phyloP scores from a whole-genome alignment of 352 stramenopile species.

The Thalassiosira hispida region DNA sequence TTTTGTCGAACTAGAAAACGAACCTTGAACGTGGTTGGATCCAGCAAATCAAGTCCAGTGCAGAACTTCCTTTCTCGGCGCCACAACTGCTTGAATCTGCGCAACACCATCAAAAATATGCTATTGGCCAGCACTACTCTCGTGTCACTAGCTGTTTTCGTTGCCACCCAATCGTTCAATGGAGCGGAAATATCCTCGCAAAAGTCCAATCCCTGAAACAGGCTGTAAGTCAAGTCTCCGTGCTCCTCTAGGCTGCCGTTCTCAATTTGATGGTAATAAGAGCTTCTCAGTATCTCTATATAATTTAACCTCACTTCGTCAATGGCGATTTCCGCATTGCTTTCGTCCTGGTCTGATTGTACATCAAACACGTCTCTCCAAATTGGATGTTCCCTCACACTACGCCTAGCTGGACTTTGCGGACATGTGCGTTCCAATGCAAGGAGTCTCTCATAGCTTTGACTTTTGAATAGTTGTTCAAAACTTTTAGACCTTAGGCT shows the following conservation, averaged over 20 bases:
- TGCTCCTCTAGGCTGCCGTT: slow-evolving; percentile 52
- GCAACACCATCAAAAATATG: slow-evolving; percentile 5
- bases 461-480: too few relatives aligned
- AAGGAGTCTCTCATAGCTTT: too few relatives aligned
- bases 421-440: too few relatives aligned
- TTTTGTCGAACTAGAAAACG: slow-evolving; percentile 7
- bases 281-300: slow-evolving; percentile 54
- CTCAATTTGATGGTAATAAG: slow-evolving; percentile 56
- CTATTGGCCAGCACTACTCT: slow-evolving; percentile 14
- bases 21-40: neutral
- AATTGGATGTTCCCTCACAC: too few relatives aligned
- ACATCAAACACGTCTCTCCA: too few relatives aligned
- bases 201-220: slow-evolving; percentile 64
- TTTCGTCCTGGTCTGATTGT: neutral
- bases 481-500: too few relatives aligned
- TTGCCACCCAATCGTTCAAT: slow-evolving; percentile 58
- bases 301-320: slow-evolving; percentile 60
- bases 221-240: slow-evolving; percentile 41
- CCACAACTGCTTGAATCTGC: slow-evolving; percentile 7
- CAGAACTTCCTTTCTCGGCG: slow-evolving; percentile 2
- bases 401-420: too few relatives aligned
- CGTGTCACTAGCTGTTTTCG: slow-evolving; percentile 15
- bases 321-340: neutral
- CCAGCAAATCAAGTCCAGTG: neutral
- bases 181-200: slow-evolving; percentile 31